Evolutionary conservation across 2,329 filamentous ascomycete genomes (phyloP).

Genomic region (Ambrosiella beaveri): DNA sequence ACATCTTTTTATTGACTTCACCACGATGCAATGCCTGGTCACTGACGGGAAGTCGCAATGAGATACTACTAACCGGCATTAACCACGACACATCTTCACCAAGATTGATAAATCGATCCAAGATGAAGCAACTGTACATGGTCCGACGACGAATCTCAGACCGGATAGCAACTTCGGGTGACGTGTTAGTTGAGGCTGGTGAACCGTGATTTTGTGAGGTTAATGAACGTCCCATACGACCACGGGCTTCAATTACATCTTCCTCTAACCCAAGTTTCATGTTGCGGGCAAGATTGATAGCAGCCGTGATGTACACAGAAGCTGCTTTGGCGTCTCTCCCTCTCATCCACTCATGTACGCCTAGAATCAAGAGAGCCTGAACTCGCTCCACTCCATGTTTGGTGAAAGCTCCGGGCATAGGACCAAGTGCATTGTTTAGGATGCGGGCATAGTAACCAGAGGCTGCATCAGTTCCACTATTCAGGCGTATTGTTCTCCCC

Average conservation of each 20-base stretch:
- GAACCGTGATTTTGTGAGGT: slow-evolving; percentile 9
- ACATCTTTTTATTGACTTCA: slow-evolving; percentile 3
- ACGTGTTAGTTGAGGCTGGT: slow-evolving; percentile 12
- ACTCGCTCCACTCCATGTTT: slow-evolving; percentile 42
- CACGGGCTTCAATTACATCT: background rate
- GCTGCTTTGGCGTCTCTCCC: slow-evolving; percentile 34
- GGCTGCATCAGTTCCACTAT: slow-evolving; percentile 24
- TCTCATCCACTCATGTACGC: slow-evolving; percentile 55
- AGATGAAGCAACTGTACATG: slow-evolving; percentile 58
- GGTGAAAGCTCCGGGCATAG: slow-evolving; percentile 29
- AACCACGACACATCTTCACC: slow-evolving; percentile 29
- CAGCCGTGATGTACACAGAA: slow-evolving; percentile 42
- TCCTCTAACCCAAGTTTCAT: slow-evolving; percentile 24
- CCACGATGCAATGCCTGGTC: slow-evolving; percentile 25
- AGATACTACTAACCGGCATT: slow-evolving; percentile 4
- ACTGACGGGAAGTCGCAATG: background rate
- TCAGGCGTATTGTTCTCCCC: slow-evolving; percentile 18
- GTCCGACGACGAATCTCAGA: slow-evolving; percentile 51
- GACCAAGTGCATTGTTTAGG: slow-evolving; percentile 33
- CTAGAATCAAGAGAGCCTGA: slow-evolving; percentile 54
- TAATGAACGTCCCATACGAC: background rate
- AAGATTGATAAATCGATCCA: slow-evolving; percentile 52
- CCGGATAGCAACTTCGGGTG: slow-evolving; percentile 19
- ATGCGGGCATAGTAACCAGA: slow-evolving; percentile 49
- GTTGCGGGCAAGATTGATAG: slow-evolving; percentile 45